Evolutionary conservation across 345 rosid species (phyloP), one percentile per base, ranked within the genome.

Genomic region (Physaria fendleri): DNA sequence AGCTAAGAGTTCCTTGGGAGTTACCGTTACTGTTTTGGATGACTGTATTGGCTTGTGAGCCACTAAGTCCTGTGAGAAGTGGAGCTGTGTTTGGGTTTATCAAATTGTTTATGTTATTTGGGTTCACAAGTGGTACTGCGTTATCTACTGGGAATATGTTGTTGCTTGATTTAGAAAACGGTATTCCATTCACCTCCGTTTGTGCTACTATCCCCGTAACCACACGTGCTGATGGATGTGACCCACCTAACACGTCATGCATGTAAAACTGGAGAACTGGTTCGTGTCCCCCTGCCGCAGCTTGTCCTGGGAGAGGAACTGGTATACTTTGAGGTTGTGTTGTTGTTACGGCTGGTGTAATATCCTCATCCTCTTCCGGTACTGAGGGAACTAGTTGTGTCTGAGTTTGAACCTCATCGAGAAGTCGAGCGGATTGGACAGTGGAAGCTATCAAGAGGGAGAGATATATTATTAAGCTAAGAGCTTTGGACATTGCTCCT

Each of bases 161-260:
- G 78, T 75, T 74, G 81, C 64, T 81, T 16, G 86, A 60, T 51
- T 76, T 68, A 40, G 98, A 88, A 72, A 88, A 91, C 4, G 96
- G 98, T 63, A 88, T 76, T 29, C 88, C 92, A 22, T 68, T 85
- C 61, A 84, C 60, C 20, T 82, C 95, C 0, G 90, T 74, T 59
- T 78, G 71, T 56, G 96, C 88, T 15, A 85, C 78, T 55, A 91
- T 70, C 24, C 96, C 98, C 0, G 92, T 79, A 23, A 85, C 96
- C 29, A 80, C 88, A 55, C 92, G 69, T 32, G 81, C 79, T 6
- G 98, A 78, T 1, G 98, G 96, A 46, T 70, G 82, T 25, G 86
- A 64, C 35, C 92, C 98, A 2, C 90, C 95, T 15, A 80, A 47
- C 40, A 84, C 69, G 58, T 87, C 90, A 20, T 87, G 95, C 88